Evolutionary conservation across 202 grass and related monocot species (phyloP).

Genomic region (Setaria italica): DNA sequence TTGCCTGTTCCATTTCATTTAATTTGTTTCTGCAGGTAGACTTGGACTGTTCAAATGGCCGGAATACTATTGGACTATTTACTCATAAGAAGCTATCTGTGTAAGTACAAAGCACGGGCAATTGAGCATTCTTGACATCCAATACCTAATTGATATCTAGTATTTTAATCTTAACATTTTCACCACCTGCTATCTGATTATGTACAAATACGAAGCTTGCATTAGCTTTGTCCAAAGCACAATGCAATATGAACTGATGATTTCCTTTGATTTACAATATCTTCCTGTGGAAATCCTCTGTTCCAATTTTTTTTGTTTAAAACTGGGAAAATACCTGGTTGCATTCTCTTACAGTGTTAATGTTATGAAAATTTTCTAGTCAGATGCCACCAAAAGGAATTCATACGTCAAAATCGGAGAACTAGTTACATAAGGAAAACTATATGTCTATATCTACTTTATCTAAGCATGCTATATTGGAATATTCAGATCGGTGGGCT

Average conservation of each 20-base stretch:
- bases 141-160: not conserved
- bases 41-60: slow-evolving; percentile 85
- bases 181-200: not conserved
- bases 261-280: not conserved
- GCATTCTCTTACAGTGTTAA: too few relatives aligned
- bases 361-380: too few relatives aligned
- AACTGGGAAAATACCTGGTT: not conserved
- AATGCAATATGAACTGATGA: not conserved
- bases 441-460: not conserved
- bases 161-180: not conserved
- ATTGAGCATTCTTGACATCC: not conserved
- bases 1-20: slow-evolving; percentile 27
- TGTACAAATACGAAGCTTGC: not conserved
- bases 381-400: too few relatives aligned
- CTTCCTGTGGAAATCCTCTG: not conserved
- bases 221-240: not conserved
- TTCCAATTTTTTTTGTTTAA: not conserved
- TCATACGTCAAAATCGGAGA: too few relatives aligned
- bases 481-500: slow-evolving; percentile 74
- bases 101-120: slow-evolving; percentile 54
- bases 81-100: slow-evolving; percentile 84
- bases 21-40: slow-evolving; percentile 66
- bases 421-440: too few relatives aligned
- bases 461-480: slow-evolving; percentile 11
- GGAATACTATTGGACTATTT: slow-evolving; percentile 69